phyloP scores from a whole-genome alignment of 2,329 filamentous ascomycete genomes.

The Apiospora saccharicola region DNA sequence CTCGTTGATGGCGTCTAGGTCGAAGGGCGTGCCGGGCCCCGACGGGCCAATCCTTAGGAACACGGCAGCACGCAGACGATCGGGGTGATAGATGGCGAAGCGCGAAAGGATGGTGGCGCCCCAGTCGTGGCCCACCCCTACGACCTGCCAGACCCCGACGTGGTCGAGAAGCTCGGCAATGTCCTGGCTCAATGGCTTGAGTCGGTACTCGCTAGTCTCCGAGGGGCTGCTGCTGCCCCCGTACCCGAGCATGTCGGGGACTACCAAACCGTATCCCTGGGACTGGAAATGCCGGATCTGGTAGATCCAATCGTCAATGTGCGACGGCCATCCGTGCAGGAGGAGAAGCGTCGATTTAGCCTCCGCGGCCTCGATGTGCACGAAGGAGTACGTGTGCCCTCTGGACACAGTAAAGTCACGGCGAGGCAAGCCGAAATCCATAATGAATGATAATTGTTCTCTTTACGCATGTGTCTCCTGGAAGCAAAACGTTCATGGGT shows the following conservation, averaged over 20 bases:
- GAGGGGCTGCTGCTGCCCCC: conserved; percentile 43
- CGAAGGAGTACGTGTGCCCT: conserved; percentile 35
- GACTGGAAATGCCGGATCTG: conserved; percentile 38
- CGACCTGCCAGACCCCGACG: conserved; percentile 38
- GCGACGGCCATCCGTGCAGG: conserved; percentile 27
- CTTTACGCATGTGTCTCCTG: background rate
- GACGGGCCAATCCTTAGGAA: conserved; percentile 48
- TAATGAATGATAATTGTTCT: background rate
- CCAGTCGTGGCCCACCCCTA: conserved; percentile 54
- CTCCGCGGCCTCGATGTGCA: background rate
- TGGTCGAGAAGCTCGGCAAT: conserved; percentile 43
- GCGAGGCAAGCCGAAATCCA: background rate
- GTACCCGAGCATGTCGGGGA: conserved; percentile 44
- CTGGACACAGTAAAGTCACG: conserved; percentile 32
- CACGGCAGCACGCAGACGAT: conserved; percentile 44
- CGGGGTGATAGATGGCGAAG: conserved; percentile 46
- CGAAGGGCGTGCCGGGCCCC: conserved; percentile 40
- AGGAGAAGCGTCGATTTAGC: conserved; percentile 23
- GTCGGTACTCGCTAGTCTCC: conserved; percentile 41
- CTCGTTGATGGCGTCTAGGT: conserved; percentile 26
- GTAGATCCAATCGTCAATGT: conserved; percentile 28
- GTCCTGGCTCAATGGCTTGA: conserved; percentile 41
- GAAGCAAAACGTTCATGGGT: background rate
- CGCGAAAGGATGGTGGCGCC: conserved; percentile 45
- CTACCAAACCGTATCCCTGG: conserved; percentile 41